phyloP scores from a whole-genome alignment of 2,329 filamentous ascomycete species.

The Fusarium udum region DNA sequence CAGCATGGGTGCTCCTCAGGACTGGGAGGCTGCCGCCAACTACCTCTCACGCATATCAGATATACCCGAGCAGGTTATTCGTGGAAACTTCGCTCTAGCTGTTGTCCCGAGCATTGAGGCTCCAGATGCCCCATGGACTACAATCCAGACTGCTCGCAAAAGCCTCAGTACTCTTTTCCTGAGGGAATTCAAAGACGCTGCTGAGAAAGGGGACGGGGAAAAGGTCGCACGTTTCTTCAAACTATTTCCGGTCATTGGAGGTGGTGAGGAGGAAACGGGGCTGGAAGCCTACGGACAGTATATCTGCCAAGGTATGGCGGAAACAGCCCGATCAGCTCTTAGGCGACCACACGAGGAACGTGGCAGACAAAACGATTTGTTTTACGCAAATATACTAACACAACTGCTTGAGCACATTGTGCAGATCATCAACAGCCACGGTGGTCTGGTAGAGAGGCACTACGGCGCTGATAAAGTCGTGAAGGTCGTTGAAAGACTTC shows the following conservation, averaged over 20 bases:
- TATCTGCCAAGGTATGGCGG: neutral
- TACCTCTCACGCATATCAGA: neutral
- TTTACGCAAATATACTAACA: neutral
- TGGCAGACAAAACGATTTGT: neutral
- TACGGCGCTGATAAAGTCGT: neutral
- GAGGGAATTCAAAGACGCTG: neutral
- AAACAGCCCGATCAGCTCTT: neutral
- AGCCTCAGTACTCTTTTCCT: neutral
- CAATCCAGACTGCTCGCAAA: neutral
- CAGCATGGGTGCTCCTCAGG: neutral
- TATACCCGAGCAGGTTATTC: neutral
- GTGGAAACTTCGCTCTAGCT: neutral
- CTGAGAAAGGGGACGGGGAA: neutral
- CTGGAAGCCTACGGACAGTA: neutral
- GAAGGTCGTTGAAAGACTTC: neutral
- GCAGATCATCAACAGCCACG: neutral
- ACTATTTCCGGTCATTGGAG: neutral
- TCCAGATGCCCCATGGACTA: neutral
- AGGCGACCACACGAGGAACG: rapidly evolving
- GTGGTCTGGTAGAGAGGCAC: neutral
- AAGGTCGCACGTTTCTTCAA: neutral
- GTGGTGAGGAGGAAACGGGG: neutral
- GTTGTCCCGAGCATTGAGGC: neutral
- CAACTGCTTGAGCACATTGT: neutral
- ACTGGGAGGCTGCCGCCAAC: neutral